phyloP scores from a whole-genome alignment of 176 grass and related monocot genomes.

The Phoenix dactylifera region DNA sequence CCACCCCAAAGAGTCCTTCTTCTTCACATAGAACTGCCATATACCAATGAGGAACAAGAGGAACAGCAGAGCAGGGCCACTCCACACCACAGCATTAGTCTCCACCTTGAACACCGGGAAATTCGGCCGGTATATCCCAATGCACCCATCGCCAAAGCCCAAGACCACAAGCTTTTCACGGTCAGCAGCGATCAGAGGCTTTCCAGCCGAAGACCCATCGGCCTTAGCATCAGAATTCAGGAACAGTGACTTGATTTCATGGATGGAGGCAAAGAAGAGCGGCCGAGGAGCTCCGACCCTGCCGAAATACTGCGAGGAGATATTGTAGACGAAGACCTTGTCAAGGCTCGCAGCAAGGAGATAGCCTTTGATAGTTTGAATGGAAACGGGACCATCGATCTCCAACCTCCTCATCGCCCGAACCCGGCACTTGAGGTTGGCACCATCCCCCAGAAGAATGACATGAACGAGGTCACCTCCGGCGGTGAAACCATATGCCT shows the following conservation, averaged over 20 bases:
- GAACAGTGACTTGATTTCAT: slow-evolving; percentile 82
- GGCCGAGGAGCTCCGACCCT: slow-evolving; percentile 64
- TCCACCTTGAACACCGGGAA: slow-evolving; percentile 66
- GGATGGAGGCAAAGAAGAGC: slow-evolving; percentile 45
- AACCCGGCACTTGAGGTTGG: slow-evolving; percentile 83
- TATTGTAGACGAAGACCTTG: slow-evolving; percentile 82
- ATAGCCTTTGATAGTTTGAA: slow-evolving; percentile 81
- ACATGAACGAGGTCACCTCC: slow-evolving; percentile 76
- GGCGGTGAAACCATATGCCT: slow-evolving; percentile 85
- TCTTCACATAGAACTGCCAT: slow-evolving; percentile 98
- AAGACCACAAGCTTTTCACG: slow-evolving; percentile 82
- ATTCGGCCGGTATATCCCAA: slow-evolving; percentile 70
- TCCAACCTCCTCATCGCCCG: slow-evolving; percentile 56
- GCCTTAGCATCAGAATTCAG: slow-evolving; percentile 22
- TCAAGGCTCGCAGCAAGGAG: slow-evolving; percentile 71
- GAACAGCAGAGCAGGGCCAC: slow-evolving; percentile 76
- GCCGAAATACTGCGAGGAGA: slow-evolving; percentile 73
- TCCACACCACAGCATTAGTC: slow-evolving; percentile 88
- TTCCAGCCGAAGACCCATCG: slow-evolving; percentile 20
- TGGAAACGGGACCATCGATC: slow-evolving; percentile 41
- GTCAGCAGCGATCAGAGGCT: slow-evolving; percentile 56
- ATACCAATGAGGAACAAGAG: slow-evolving; percentile 84
- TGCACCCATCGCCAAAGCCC: slow-evolving; percentile 66
- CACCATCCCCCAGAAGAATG: slow-evolving; percentile 72
- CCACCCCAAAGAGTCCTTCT: slow-evolving; percentile 89